Evolutionary conservation across 2,329 filamentous ascomycete species (phyloP).

Genomic region (Mycosphaerelloides madeirae): DNA sequence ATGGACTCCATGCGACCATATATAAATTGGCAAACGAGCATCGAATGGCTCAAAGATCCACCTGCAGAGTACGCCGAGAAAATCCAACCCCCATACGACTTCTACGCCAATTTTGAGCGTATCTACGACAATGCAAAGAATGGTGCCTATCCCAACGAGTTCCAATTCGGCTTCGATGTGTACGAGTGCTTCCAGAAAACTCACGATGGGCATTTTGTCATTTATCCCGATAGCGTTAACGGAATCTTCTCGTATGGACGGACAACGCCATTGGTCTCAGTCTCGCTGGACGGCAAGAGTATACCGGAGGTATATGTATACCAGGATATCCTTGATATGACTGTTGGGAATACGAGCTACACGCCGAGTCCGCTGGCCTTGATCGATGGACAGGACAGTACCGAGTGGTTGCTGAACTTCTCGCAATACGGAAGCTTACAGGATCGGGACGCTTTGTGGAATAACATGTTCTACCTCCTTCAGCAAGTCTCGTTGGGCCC

Average conservation of each 20-base stretch:
- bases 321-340: conserved; percentile 42
- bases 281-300: conserved; percentile 56
- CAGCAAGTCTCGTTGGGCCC: conserved; percentile 41
- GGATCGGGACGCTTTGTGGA: conserved; percentile 56
- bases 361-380: conserved; percentile 47
- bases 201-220: conserved; percentile 63
- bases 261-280: conserved; percentile 51
- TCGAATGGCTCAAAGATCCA: conserved; percentile 42
- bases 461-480: conserved; percentile 45
- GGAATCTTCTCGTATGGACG: conserved; percentile 50
- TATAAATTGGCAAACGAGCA: conserved; percentile 44
- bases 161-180: conserved; percentile 48
- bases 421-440: conserved; percentile 48
- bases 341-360: conserved; percentile 38
- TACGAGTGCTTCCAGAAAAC: conserved; percentile 50
- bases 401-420: conserved; percentile 46
- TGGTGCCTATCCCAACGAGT: conserved; percentile 39
- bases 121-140: conserved; percentile 38
- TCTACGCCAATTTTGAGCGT: conserved; percentile 36
- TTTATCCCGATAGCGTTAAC: conserved; percentile 50
- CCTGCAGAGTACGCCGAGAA: conserved; percentile 44
- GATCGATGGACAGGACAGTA: conserved; percentile 56
- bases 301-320: conserved; percentile 56
- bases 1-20: conserved; percentile 43
- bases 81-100: conserved; percentile 41